Base-by-base conservation (phyloP, 495 filamentous ascomycete species). In the Neurospora sp. region DNA sequence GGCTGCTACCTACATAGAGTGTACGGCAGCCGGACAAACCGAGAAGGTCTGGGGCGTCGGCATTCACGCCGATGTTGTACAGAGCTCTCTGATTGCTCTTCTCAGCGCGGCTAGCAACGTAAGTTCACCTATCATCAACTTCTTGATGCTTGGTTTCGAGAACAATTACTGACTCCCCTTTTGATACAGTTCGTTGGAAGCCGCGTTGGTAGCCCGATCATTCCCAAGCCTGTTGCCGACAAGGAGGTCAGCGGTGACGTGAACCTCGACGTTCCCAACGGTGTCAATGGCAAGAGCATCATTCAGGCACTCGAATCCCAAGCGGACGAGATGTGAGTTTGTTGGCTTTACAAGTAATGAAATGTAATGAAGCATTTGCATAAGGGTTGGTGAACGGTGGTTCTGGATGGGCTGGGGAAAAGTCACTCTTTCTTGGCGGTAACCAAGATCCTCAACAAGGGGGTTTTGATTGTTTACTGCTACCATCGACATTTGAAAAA, bases 1-100 rank as follows among this genome's bases (percentile, higher is more conserved):
- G 85, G 95, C 94, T 45, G 95, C 93, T 18, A 94, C 93, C 14
- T 99, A 94, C 76, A 97, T 99, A 73, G 92, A 98, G 81, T 97
- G 94, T 80, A 92, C 89, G 47, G 88, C 91, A 44, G 83, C 89
- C n/a, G 89, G 89, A 20, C 89, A 85, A 61, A 85, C 85, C 39
- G 84, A 92, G 71, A 90, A 87, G 75, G 93, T 97, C 12, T 99
- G 96, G 96, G 96, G 96, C 75, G 93, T 99, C 27, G 96, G 95
- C 69, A 93, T 99, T 74, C 93, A 98, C 80, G 90, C 95, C 77
- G 96, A 99, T 83, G 92, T 96, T 44, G 94, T 97, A 16, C 94
- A 97, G 82, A 93, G 93, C 75, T 94, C 90, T 81, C 86, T 99
- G 79, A 93, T 94, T 80, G 95, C 96, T 47, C 85, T 98, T 65